These are phyloP conservation scores for Penicillium griseofulvum DNA, from an alignment of 2,329 filamentous ascomycete species.

Conservation along the genomic window DNA sequence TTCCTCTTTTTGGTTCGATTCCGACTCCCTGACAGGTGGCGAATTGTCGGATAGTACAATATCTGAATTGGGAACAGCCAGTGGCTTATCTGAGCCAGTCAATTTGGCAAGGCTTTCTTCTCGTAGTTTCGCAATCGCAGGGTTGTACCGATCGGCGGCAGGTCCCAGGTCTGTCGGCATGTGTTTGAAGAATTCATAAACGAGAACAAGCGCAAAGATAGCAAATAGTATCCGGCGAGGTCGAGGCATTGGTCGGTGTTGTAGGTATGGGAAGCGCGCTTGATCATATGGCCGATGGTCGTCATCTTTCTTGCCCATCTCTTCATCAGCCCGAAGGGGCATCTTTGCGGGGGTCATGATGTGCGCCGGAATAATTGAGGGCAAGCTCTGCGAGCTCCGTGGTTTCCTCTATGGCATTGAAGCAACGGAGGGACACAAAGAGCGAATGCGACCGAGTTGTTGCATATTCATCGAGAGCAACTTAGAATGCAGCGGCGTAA, in stretches of 20 bases:
- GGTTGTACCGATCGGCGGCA: conserved; percentile 31
- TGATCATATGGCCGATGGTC: conserved; percentile 49
- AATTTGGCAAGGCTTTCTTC: conserved; percentile 9
- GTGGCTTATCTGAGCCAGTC: conserved; percentile 8
- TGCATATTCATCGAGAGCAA: background rate
- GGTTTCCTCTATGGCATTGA: background rate
- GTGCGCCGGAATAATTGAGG: conserved; percentile 8
- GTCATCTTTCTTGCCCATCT: conserved; percentile 65
- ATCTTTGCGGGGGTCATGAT: conserved; percentile 42
- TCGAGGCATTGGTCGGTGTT: conserved; percentile 35
- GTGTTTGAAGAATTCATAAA: conserved; percentile 66
- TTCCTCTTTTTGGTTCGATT: conserved; percentile 25
- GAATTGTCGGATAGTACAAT: conserved; percentile 11
- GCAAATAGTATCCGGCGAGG: conserved; percentile 53
- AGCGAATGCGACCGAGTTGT: background rate
- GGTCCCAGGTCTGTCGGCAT: conserved; percentile 54
- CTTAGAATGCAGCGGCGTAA: background rate
- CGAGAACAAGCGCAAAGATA: conserved; percentile 47
- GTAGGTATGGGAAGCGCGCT: conserved; percentile 31
- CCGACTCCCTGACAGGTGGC: conserved; percentile 10
- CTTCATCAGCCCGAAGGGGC: conserved; percentile 56
- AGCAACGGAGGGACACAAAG: background rate
- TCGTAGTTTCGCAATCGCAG: conserved; percentile 18
- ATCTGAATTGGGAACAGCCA: conserved; percentile 5
- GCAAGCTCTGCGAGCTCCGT: conserved; percentile 20